These are phyloP conservation scores for Tolypocladium guangdongense DNA, from an alignment of 2,329 filamentous ascomycete species.

Conservation along the genomic window DNA sequence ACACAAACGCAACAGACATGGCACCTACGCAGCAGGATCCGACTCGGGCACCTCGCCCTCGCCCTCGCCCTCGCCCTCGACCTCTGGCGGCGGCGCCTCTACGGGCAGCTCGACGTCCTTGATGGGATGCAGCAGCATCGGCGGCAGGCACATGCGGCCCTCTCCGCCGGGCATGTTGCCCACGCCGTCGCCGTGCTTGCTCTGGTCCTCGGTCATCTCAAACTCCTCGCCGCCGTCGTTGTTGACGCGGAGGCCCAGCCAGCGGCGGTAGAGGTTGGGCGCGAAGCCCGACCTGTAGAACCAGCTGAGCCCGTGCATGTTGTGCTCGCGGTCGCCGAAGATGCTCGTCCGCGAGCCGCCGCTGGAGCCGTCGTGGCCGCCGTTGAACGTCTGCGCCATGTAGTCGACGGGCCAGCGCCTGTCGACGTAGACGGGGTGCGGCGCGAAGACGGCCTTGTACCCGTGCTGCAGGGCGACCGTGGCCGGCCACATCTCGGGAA, in stretches of 20 bases:
- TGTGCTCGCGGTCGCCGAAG: slow-evolving; percentile 79
- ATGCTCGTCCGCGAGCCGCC: slow-evolving; percentile 64
- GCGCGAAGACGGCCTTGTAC: slow-evolving; percentile 82
- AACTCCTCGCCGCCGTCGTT: slow-evolving; percentile 70
- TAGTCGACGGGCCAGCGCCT: slow-evolving; percentile 75
- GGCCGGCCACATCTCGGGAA: slow-evolving; percentile 93
- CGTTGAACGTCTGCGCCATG: slow-evolving; percentile 71
- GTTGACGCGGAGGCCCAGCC: slow-evolving; percentile 73
- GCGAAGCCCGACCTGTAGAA: slow-evolving; percentile 84
- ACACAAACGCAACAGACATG: neutral
- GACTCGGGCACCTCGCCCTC: slow-evolving; percentile 25
- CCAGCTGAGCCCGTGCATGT: slow-evolving; percentile 79
- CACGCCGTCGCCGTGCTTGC: slow-evolving; percentile 37
- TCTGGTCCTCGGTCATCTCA: slow-evolving; percentile 48
- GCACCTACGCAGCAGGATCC: slow-evolving; percentile 31
- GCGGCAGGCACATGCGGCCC: slow-evolving; percentile 82
- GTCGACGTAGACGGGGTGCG: slow-evolving; percentile 82
- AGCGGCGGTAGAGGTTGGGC: slow-evolving; percentile 69
- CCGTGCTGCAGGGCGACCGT: slow-evolving; percentile 84
- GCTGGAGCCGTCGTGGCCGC: slow-evolving; percentile 60
- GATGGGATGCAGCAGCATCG: slow-evolving; percentile 81
- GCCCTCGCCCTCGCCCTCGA: slow-evolving; percentile 21
- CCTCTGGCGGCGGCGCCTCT: slow-evolving; percentile 40
- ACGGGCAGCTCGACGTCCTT: slow-evolving; percentile 63
- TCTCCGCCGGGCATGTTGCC: slow-evolving; percentile 54